Percentiles rank a stretch among this genome's conserved stretches.
Conservation (phyloP, 768 basidiomycete species). For the Paxillus involutus region DNA sequence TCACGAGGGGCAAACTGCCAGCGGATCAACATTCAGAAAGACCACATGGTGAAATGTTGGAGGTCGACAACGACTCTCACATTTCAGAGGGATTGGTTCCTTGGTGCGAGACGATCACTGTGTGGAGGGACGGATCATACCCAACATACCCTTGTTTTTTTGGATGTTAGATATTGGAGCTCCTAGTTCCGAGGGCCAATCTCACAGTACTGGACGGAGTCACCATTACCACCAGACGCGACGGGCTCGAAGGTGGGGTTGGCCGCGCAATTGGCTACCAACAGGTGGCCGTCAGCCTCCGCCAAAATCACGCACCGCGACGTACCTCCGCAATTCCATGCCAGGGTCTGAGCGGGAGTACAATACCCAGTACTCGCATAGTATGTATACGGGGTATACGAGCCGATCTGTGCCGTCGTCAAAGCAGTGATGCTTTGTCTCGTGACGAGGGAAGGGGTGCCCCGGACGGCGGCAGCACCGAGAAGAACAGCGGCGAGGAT, state of each 20-base stretch:
- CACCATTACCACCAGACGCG: constrained; percentile 46
- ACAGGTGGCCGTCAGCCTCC: no score
- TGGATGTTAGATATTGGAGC: not conserved
- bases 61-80: constrained; percentile 4
- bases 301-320: not conserved
- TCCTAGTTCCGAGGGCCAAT: constrained; percentile 12
- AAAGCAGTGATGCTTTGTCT: no score
- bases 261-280: constrained; percentile 39
- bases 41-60: not conserved
- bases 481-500: no score
- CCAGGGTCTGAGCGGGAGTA: constrained; percentile 33
- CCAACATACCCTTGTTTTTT: constrained; percentile 42
- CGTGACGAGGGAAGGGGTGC: no score
- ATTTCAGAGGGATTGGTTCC: constrained; percentile 21
- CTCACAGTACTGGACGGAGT: constrained; percentile 40
- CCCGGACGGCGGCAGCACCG: no score
- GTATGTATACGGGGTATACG: no score
- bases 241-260: constrained; percentile 43
- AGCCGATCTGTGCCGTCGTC: no score
- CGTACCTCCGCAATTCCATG: constrained; percentile 52
- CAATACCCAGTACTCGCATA: constrained; percentile 52
- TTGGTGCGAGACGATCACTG: constrained; percentile 32
- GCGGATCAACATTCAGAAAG: no score
- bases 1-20: not conserved
- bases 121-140: constrained; percentile 37